Evolutionary conservation across 106 monocot species (phyloP).

Genomic region (Allium fistulosum): DNA sequence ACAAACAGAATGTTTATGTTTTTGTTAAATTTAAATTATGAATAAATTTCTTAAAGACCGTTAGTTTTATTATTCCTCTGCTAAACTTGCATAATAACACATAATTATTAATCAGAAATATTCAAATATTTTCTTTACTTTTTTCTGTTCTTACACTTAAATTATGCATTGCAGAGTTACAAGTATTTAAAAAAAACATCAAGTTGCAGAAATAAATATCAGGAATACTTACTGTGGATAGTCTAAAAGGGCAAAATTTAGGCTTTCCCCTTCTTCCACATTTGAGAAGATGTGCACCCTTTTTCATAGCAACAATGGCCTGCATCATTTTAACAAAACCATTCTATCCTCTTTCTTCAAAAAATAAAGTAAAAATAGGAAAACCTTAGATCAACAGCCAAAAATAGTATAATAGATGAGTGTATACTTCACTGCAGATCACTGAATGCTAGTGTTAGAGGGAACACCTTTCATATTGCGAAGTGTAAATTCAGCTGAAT

Average conservation of each 20-base stretch:
- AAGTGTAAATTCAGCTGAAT: no score
- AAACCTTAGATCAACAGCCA: neutral
- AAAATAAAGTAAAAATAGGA: neutral
- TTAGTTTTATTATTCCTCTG: no score
- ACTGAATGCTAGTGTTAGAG: no score
- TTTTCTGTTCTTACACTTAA: neutral
- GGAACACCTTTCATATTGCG: no score
- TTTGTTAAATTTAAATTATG: no score
- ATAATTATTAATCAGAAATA: no score
- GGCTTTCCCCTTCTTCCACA: conserved; percentile 69
- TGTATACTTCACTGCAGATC: no score
- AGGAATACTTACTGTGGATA: conserved; percentile 37
- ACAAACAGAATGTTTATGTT: no score
- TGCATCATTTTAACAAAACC: neutral
- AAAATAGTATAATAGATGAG: neutral
- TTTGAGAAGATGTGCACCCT: conserved; percentile 70
- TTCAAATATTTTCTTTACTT: no score
- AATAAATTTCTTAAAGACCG: no score
- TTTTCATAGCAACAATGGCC: conserved; percentile 68
- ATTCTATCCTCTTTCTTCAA: neutral
- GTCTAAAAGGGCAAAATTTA: conserved; percentile 56
- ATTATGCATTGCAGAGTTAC: neutral
- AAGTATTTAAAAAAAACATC: neutral
- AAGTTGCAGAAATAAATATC: neutral
- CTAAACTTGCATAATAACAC: no score